Base-by-base conservation (phyloP, 805 yeast genomes). In the Alloascoidea africana region DNA sequence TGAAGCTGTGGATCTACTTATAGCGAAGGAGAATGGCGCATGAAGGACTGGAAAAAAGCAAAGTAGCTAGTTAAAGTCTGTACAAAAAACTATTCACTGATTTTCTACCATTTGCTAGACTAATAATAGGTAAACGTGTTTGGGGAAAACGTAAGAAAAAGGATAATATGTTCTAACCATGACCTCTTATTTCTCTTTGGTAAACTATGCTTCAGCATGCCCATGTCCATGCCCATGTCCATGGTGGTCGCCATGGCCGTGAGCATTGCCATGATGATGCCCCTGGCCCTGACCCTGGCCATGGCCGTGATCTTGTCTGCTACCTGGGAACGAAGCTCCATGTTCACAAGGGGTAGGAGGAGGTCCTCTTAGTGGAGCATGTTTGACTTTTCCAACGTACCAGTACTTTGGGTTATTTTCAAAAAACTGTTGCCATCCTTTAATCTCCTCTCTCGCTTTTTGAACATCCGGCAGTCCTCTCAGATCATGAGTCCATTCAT, bases 401-500 rank as follows among this genome's bases (percentile, higher is more conserved):
- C 85, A 80, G 51, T 79, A 79, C 40, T 60, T 57, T 6, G 49
- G 46, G 49, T 64, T 62, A 18, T 52, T 52, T 4, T 47, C 62
- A 44, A 60, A 79, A 47, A 61, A 79, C 1, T 44, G 27, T 38
- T 67, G 66, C 87, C 87, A 79, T 32, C 61, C 52, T 1, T 34
- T 36, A 3, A 79, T 54, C 33, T 65, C 68, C 2, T 42, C 39
- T 2, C 43, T 45, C 1, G 65, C 70, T 23, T 60, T 60, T 3
- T 53, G 54, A 3, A 46, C 46, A 40, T 69, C 73, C 8, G 30
- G 30, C 16, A 79, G 54, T 0, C 78, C 85, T 27, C 87, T 55
- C 33, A 80, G 53, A 50, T 81, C 89, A 51, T 70, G 66, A 0
- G 87, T 78, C 42, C 64, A 63, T 46, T 79, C 79, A 23, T 68